phyloP scores from a whole-genome alignment of 768 basidiomycete genomes.

The Candolleomyces aberdarensis region DNA sequence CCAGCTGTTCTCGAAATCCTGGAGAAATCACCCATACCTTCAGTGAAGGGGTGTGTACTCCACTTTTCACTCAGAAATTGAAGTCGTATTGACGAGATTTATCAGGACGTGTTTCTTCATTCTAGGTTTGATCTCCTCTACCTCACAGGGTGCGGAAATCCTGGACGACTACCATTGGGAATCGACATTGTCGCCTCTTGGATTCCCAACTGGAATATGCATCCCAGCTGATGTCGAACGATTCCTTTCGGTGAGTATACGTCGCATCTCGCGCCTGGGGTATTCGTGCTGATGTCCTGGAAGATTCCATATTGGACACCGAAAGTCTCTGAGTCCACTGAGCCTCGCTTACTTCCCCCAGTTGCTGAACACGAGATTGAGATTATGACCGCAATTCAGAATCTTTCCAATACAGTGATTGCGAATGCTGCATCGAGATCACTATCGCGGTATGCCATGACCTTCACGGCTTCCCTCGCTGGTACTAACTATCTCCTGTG shows the following conservation, averaged over 20 bases:
- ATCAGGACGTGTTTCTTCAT: slow-evolving; percentile 94
- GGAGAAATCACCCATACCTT: slow-evolving; percentile 83
- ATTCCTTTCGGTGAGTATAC: slow-evolving; percentile 67
- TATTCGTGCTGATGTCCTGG: neutral
- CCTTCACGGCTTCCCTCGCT: neutral
- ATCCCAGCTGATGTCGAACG: slow-evolving; percentile 80
- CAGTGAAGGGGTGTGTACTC: slow-evolving; percentile 81
- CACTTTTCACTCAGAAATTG: neutral
- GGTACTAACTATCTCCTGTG: neutral
- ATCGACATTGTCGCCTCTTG: slow-evolving; percentile 82
- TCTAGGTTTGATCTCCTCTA: slow-evolving; percentile 88
- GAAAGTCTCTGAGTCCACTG: slow-evolving; percentile 32
- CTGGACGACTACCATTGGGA: slow-evolving; percentile 94
- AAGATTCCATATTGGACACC: slow-evolving; percentile 73
- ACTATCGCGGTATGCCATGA: slow-evolving; percentile 62
- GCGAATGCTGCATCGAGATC: slow-evolving; percentile 92
- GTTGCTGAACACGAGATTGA: slow-evolving; percentile 72
- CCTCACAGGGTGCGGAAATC: slow-evolving; percentile 88
- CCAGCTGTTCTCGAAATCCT: slow-evolving; percentile 89
- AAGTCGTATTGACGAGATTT: neutral
- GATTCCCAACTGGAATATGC: slow-evolving; percentile 86
- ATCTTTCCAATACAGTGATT: slow-evolving; percentile 92
- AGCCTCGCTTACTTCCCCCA: slow-evolving; percentile 58
- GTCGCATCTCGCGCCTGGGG: neutral
- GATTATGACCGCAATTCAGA: slow-evolving; percentile 86